phyloP scores from a whole-genome alignment of 2,329 filamentous ascomycete genomes.

The Diaporthe sp. region DNA sequence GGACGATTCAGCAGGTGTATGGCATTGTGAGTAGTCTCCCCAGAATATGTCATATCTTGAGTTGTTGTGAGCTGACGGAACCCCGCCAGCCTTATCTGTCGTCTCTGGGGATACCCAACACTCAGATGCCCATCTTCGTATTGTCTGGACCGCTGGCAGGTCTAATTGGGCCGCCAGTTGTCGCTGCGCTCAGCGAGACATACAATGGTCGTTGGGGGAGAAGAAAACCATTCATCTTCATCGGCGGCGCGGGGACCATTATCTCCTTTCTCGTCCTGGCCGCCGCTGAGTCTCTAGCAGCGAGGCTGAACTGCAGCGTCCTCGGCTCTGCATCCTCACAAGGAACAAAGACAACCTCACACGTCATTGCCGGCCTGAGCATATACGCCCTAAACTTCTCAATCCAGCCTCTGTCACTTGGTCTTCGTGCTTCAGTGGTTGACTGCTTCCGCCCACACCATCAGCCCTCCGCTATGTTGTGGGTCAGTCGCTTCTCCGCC shows the following conservation, averaged over 20 bases:
- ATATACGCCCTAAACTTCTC: slow-evolving; percentile 20
- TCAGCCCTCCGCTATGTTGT: slow-evolving; percentile 13
- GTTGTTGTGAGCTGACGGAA: background rate
- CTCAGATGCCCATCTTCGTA: slow-evolving; percentile 19
- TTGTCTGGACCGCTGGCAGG: slow-evolving; percentile 11
- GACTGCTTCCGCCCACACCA: slow-evolving; percentile 7
- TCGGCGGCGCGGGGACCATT: slow-evolving; percentile 7
- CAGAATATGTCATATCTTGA: background rate
- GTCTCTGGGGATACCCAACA: slow-evolving; percentile 12
- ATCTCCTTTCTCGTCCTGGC: slow-evolving; percentile 2
- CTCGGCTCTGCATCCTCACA: background rate
- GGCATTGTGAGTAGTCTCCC: slow-evolving; percentile 5
- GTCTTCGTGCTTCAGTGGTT: slow-evolving; percentile 12
- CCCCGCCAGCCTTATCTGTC: background rate
- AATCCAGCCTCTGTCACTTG: slow-evolving; percentile 12
- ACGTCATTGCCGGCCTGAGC: background rate
- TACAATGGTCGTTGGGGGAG: background rate
- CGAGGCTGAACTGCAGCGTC: background rate
- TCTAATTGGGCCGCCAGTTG: slow-evolving; percentile 15
- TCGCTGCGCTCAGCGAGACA: background rate
- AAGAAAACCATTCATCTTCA: slow-evolving; percentile 11
- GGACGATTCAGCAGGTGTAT: slow-evolving; percentile 18
- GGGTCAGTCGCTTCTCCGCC: slow-evolving; percentile 18
- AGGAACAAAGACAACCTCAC: background rate
- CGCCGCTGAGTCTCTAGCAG: background rate